These are phyloP conservation scores for Pythium aquatile DNA, from an alignment of 352 stramenopile species.

Conservation along the genomic window DNA sequence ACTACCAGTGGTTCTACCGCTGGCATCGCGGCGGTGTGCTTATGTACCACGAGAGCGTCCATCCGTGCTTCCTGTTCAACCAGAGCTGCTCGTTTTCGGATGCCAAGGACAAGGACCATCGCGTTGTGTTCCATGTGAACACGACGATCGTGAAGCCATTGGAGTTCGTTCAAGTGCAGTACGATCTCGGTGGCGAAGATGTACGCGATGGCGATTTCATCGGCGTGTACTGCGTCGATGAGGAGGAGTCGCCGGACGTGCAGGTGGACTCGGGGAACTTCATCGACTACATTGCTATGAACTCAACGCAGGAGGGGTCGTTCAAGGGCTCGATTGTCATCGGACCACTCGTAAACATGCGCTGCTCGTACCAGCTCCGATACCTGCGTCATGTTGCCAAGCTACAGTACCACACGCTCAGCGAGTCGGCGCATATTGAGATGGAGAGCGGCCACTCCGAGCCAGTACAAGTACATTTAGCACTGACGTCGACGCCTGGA, in stretches of 20 bases:
- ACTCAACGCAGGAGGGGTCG: conserved; percentile 8
- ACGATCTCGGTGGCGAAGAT: conserved; percentile 10
- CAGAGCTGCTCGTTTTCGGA: conserved; percentile 27
- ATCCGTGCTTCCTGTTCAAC: conserved; percentile 27
- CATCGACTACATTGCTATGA: conserved; percentile 32
- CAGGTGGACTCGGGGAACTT: conserved; percentile 18
- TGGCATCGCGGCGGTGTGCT: conserved; percentile 39
- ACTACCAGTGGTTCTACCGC: conserved; percentile 26
- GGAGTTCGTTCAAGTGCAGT: conserved; percentile 27
- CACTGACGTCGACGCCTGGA: conserved; percentile 26
- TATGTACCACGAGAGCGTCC: conserved; percentile 34
- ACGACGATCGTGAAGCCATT: conserved; percentile 36
- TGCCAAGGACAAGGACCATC: conserved; percentile 6
- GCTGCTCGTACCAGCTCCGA: conserved; percentile 44
- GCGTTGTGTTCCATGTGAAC: conserved; percentile 25
- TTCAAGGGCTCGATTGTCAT: conserved; percentile 26
- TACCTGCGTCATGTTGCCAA: conserved; percentile 25
- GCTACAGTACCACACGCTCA: conserved; percentile 23
- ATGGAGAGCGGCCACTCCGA: conserved; percentile 31
- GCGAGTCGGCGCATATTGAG: conserved; percentile 31
- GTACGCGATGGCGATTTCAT: conserved; percentile 30
- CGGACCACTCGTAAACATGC: conserved; percentile 50
- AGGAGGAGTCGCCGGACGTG: conserved; percentile 14
- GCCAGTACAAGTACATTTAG: conserved; percentile 38
- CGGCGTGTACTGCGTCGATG: conserved; percentile 39